phyloP scores from a whole-genome alignment of 805 yeast species.

The Cyberlindnera americana region DNA sequence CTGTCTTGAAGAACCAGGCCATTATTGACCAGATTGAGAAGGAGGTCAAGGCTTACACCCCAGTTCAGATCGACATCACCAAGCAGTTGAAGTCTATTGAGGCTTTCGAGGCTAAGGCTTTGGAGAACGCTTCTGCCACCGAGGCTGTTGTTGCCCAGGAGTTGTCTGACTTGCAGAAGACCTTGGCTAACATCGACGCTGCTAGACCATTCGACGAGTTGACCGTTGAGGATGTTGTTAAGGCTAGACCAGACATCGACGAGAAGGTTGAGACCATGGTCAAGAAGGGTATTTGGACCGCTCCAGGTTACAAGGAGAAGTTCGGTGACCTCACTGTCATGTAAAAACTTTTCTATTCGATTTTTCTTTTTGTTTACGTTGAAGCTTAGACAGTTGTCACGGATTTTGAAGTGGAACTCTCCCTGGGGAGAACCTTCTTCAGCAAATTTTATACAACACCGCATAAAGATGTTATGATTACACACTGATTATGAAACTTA shows the following conservation, averaged over 20 bases:
- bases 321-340: slow-evolving; percentile 95
- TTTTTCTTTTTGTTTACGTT: neutral
- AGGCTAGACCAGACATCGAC: slow-evolving; percentile 97
- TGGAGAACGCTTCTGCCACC: slow-evolving; percentile 92
- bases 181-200: slow-evolving; percentile 88
- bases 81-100: slow-evolving; percentile 90
- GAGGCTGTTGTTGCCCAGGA: slow-evolving; percentile 86
- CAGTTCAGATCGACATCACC: slow-evolving; percentile 80
- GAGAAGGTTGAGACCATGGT: slow-evolving; percentile 94
- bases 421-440: slow-evolving; percentile 6
- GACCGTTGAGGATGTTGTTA: slow-evolving; percentile 90
- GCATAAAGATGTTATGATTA: slow-evolving; percentile 17
- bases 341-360: slow-evolving; percentile 34
- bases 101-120: slow-evolving; percentile 90
- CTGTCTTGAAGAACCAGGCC: slow-evolving; percentile 73
- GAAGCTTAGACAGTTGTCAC: slow-evolving; percentile 1
- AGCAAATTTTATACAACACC: slow-evolving; percentile 12
- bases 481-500: slow-evolving; percentile 14
- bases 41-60: slow-evolving; percentile 72
- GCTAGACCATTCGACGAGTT: slow-evolving; percentile 98
- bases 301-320: slow-evolving; percentile 98
- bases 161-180: slow-evolving; percentile 78
- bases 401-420: neutral
- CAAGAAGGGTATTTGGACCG: slow-evolving; percentile 95
- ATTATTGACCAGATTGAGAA: slow-evolving; percentile 78